Conservation (phyloP, 768 basidiomycete genomes). For the Asterophora lycoperdoides region DNA sequence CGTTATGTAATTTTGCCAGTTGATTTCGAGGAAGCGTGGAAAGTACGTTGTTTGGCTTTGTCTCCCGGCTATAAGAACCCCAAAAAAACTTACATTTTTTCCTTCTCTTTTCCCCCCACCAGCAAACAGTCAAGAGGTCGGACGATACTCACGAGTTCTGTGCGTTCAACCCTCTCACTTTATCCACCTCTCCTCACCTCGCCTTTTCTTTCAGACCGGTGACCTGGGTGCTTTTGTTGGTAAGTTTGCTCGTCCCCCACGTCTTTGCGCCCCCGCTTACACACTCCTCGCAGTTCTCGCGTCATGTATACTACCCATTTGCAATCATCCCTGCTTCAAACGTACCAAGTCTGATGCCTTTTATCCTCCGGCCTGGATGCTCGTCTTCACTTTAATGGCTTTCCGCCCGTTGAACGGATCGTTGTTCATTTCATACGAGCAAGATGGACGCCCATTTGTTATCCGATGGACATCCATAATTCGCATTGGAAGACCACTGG, state of each 20-base stretch:
- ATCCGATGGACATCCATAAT: conserved; percentile 29
- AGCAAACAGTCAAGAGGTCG: conserved; percentile 95
- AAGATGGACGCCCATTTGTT: conserved; percentile 44
- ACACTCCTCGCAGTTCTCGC: conserved; percentile 6
- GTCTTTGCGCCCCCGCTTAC: background rate
- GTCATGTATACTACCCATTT: conserved; percentile 15
- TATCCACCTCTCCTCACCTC: conserved; percentile 12
- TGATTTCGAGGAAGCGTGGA: conserved; percentile 99
- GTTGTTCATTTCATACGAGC: conserved; percentile 85
- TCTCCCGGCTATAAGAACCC: conserved; percentile 31
- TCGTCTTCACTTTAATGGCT: conserved; percentile 85
- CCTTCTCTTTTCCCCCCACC: conserved; percentile 31
- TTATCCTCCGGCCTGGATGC: conserved; percentile 25
- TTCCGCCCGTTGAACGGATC: conserved; percentile 57
- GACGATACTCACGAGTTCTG: conserved; percentile 99
- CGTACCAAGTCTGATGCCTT: background rate
- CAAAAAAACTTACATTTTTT: conserved; percentile 31
- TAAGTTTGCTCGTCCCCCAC: conserved; percentile 7
- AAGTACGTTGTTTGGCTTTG: conserved; percentile 72
- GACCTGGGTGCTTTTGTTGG: conserved; percentile 23
- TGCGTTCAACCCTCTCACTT: conserved; percentile 33
- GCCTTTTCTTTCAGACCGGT: conserved; percentile 31
- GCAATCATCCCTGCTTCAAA: conserved; percentile 16
- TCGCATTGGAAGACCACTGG: conserved; percentile 21
- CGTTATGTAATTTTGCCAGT: conserved; percentile 94